Base-by-base conservation (phyloP, 75 land plant genomes). In the Cryptomeria japonica region DNA sequence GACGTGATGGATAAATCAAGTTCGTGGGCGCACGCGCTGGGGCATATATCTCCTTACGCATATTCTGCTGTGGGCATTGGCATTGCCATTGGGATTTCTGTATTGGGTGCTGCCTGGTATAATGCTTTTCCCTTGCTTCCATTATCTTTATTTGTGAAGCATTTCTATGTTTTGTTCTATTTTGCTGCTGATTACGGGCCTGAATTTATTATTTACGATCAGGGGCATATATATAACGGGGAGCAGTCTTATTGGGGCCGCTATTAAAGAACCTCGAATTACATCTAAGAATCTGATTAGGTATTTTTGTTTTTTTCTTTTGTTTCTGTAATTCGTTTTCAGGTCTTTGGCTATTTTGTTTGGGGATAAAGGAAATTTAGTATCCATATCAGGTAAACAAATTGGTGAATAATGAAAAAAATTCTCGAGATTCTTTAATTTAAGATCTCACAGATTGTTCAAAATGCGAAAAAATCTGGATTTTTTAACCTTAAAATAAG, bases 201-300 rank as follows among this genome's bases (percentile, higher is more conserved):
- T 19, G 46, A 79, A 39, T 39, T 31, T 76, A 25, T 87, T 19
- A 70, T 53, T 64, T 76, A 84, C 38, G 25, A 44, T 56, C 88
- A 94, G 99, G 99, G 99, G 99, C n/a, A 98, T 98, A 73, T 98
- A 94, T 87, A 94, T 96, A 25, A 98, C 99, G 0, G 99, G 99
- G 7, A 98, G 99, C 88, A 98, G 99, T 89, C 92, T 98, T 87
- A 94, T 98, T 11, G 99, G 99, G 72, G 99, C 99, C 53, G 98
- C 99, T 3, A 97, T 98, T 85, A 98, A 96, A 88, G 99, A 98
- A 68, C 99, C 99, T 2, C 92, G 99, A 16, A 98, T 98, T 58
- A 98, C 99, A 47, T 96, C 99, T 49, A 98, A 98, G 91, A 98
- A 98, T 91, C 96, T 98, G 15, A 98, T 98, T 86, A 98, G 99